A percentile compares a stretch with the other conserved stretches of the same genome.
These are phyloP conservation scores for Mangifera indica DNA, from an alignment of 345 rosid species.

Conservation along the genomic window DNA sequence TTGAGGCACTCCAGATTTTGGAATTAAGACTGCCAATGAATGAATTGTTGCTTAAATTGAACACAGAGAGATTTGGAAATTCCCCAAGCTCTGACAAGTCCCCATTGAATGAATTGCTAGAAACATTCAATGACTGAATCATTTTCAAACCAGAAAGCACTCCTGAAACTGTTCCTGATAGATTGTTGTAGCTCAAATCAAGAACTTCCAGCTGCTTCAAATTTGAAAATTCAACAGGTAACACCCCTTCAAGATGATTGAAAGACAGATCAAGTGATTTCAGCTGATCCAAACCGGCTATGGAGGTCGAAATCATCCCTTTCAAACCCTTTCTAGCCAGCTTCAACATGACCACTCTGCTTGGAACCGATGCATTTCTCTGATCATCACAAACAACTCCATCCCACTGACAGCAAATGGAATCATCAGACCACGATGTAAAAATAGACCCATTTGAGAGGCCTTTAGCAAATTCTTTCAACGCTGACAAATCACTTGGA, in stretches of 20 bases:
- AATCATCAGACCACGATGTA: constrained; percentile 49
- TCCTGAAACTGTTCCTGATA: constrained; percentile 57
- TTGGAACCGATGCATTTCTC: constrained; percentile 28
- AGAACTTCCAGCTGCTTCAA: constrained; percentile 70
- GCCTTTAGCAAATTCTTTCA: constrained; percentile 57
- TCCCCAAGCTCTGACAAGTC: constrained; percentile 40
- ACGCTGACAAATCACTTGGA: constrained; percentile 59
- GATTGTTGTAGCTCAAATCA: constrained; percentile 81
- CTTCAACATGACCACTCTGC: constrained; percentile 56
- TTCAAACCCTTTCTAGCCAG: constrained; percentile 49
- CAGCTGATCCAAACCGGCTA: constrained; percentile 56
- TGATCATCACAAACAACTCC: constrained; percentile 63
- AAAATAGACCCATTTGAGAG: constrained; percentile 52
- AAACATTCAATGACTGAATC: constrained; percentile 59
- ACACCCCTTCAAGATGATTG: constrained; percentile 53
- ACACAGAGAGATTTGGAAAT: constrained; percentile 50
- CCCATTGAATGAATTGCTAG: constrained; percentile 65
- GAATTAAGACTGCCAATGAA: constrained; percentile 53
- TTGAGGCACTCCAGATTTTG: constrained; percentile 47
- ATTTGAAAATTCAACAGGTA: constrained; percentile 60
- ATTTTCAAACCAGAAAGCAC: constrained; percentile 53
- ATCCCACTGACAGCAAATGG: constrained; percentile 72
- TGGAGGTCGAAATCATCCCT: constrained; percentile 55
- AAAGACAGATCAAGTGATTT: constrained; percentile 61
- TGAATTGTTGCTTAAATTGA: constrained; percentile 80